These are phyloP conservation scores for Dioscorea zingiberensis DNA, from an alignment of 106 monocot species.

Conservation along the genomic window DNA sequence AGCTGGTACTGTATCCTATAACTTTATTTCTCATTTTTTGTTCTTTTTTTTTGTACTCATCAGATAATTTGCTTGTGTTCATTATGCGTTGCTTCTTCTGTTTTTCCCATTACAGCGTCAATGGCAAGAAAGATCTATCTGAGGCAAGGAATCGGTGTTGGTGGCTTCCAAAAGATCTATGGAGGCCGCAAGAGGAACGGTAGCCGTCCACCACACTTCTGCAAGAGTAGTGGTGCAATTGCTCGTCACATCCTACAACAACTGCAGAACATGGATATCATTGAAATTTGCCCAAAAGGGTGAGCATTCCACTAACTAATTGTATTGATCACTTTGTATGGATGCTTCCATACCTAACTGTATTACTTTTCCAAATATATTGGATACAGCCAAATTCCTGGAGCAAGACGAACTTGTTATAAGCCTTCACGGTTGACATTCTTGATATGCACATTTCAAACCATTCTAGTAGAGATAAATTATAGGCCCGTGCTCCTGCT, in stretches of 20 bases:
- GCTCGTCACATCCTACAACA: slow-evolving; percentile 62
- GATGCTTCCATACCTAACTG: no score
- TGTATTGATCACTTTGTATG: no score
- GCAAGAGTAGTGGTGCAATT: slow-evolving; percentile 71
- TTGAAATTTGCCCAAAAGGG: slow-evolving; percentile 47
- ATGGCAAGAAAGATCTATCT: slow-evolving; percentile 44
- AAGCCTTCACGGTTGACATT: no score
- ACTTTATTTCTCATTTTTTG: background rate
- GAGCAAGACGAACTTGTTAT: no score
- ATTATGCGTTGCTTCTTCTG: background rate
- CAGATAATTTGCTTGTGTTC: background rate
- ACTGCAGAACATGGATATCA: slow-evolving; percentile 49
- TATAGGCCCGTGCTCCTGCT: no score
- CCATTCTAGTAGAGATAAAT: no score
- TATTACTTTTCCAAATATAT: no score
- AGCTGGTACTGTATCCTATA: slow-evolving; percentile 21
- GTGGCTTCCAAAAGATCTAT: slow-evolving; percentile 40
- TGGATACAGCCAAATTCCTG: no score
- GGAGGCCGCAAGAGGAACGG: slow-evolving; percentile 46
- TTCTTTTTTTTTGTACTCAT: background rate
- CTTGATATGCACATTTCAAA: no score
- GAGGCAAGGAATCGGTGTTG: slow-evolving; percentile 39
- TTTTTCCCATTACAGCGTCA: slow-evolving; percentile 12
- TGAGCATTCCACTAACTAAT: slow-evolving; percentile 2
- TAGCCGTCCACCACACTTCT: slow-evolving; percentile 62